These are phyloP conservation scores for Aspergillus steynii DNA, from an alignment of 495 filamentous ascomycete species.

Conservation along the genomic window DNA sequence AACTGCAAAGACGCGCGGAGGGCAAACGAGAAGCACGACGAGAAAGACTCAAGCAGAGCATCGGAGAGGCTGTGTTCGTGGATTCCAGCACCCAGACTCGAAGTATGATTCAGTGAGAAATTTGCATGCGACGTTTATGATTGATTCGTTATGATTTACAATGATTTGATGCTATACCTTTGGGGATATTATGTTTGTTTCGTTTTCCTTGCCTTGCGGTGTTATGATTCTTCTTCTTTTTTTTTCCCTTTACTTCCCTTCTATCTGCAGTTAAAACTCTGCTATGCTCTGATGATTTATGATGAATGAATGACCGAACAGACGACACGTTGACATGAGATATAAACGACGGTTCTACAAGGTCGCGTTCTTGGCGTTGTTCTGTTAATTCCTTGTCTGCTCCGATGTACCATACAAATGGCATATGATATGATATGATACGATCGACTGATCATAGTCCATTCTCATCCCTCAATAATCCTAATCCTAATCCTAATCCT, in stretches of 20 bases:
- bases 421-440: background rate
- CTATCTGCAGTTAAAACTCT: constrained; percentile 3
- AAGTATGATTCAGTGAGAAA: constrained; percentile 11
- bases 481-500: background rate
- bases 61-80: constrained; percentile 47
- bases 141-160: constrained; percentile 17
- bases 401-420: constrained; percentile 14
- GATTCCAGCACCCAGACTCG: constrained; percentile 30
- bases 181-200: constrained; percentile 8
- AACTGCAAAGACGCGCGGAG: constrained; percentile 60
- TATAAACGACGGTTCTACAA: constrained; percentile 12
- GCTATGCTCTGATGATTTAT: constrained; percentile 21
- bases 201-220: constrained; percentile 10
- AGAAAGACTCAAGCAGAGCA: constrained; percentile 66
- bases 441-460: background rate
- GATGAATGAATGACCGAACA: constrained; percentile 23
- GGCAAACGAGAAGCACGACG: constrained; percentile 60
- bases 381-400: constrained; percentile 10
- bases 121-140: constrained; percentile 23
- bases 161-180: constrained; percentile 19
- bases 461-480: background rate
- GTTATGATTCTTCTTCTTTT: constrained; percentile 11
- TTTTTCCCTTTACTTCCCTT: constrained; percentile 5
- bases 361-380: constrained; percentile 5
- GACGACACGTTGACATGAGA: constrained; percentile 18